Evolutionary conservation across 2,329 filamentous ascomycete genomes (phyloP).

Genomic region (Diaporthe longicolla): DNA sequence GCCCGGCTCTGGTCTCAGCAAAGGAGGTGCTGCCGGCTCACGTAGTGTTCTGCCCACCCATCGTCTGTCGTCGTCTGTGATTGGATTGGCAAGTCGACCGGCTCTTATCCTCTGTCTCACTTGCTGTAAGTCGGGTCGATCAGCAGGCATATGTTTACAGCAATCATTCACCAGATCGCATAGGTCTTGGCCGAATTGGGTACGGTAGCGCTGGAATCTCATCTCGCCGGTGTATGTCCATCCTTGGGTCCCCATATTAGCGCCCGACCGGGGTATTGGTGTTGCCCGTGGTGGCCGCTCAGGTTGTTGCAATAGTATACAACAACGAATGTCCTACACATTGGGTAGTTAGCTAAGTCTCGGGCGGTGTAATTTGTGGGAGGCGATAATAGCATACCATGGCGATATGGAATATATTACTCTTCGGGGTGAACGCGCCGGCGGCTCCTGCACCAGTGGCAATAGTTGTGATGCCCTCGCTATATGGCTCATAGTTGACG

Average conservation of each 20-base stretch:
- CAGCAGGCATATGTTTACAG: slow-evolving; percentile 18
- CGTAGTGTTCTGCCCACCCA: neutral
- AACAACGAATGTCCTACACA: neutral
- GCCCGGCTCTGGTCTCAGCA: neutral
- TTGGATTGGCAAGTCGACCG: neutral
- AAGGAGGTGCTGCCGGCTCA: neutral
- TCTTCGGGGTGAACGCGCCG: neutral
- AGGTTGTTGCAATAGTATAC: neutral
- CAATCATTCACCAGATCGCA: neutral
- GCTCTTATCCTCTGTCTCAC: neutral
- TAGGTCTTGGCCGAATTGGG: slow-evolving; percentile 1
- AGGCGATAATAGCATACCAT: neutral
- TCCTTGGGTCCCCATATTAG: neutral
- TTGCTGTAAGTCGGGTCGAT: neutral
- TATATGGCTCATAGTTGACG: slow-evolving; percentile 35
- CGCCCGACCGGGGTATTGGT: neutral
- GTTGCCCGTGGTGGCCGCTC: neutral
- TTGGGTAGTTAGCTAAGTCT: neutral
- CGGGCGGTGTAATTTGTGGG: too few relatives aligned
- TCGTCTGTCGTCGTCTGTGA: neutral
- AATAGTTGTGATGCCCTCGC: slow-evolving; percentile 16
- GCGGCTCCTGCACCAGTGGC: slow-evolving; percentile 23
- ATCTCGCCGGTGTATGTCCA: slow-evolving; percentile 35
- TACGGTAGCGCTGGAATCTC: neutral
- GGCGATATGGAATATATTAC: slow-evolving; percentile 11